Conservation (phyloP, 495 filamentous ascomycete genomes). For the Neurospora pannonica region DNA sequence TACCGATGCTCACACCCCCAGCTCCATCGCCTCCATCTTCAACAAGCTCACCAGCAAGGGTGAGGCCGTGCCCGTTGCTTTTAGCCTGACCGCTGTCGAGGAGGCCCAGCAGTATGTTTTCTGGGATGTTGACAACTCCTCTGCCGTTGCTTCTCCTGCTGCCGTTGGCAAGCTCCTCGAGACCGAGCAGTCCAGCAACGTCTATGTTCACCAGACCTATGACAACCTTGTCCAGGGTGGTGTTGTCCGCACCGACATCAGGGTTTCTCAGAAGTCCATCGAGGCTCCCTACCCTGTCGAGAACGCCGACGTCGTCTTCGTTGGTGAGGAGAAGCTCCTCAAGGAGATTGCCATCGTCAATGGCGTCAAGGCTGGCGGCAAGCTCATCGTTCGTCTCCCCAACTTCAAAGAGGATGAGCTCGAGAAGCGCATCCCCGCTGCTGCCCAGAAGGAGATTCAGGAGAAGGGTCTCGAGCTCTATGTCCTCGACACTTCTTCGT, state of each 20-base stretch:
- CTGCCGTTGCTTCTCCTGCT: slow-evolving; percentile 51
- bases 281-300: slow-evolving; percentile 76
- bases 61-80: slow-evolving; percentile 39
- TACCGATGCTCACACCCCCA: slow-evolving; percentile 71
- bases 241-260: slow-evolving; percentile 72
- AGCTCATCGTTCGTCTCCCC: slow-evolving; percentile 64
- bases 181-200: slow-evolving; percentile 62
- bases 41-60: slow-evolving; percentile 58
- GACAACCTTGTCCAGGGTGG: slow-evolving; percentile 89
- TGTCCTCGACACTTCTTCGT: slow-evolving; percentile 59
- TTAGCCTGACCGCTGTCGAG: slow-evolving; percentile 27
- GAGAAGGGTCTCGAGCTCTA: slow-evolving; percentile 59
- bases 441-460: slow-evolving; percentile 56
- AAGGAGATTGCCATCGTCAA: slow-evolving; percentile 62
- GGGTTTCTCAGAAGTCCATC: slow-evolving; percentile 68
- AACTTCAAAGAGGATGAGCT: slow-evolving; percentile 77
- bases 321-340: slow-evolving; percentile 71
- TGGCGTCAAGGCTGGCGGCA: slow-evolving; percentile 60
- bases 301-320: slow-evolving; percentile 66
- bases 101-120: slow-evolving; percentile 75
- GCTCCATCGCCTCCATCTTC: slow-evolving; percentile 46
- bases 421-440: slow-evolving; percentile 72
- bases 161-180: slow-evolving; percentile 66
- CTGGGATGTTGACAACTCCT: slow-evolving; percentile 81
- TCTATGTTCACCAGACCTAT: slow-evolving; percentile 62